These are phyloP conservation scores for Pseudogymnoascus destructans DNA, from an alignment of 2,329 filamentous ascomycete species.

Conservation along the genomic window DNA sequence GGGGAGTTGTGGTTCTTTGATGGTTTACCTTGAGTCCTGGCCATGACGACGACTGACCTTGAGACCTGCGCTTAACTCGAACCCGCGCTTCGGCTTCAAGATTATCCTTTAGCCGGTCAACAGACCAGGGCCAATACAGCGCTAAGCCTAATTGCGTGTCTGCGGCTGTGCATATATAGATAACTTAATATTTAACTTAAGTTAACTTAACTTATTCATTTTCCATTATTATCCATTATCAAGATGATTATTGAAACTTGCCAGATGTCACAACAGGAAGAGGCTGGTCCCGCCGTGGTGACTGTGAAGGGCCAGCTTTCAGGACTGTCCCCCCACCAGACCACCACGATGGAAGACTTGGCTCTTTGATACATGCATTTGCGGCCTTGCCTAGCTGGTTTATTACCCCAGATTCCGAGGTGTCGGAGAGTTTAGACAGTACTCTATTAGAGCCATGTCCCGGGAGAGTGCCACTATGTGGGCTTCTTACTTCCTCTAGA, in stretches of 20 bases:
- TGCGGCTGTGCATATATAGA: neutral
- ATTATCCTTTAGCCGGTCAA: neutral
- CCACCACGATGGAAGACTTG: neutral
- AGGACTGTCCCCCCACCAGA: neutral
- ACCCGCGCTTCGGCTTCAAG: neutral
- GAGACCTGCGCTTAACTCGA: neutral
- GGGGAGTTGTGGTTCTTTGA: neutral
- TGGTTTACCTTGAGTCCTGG: neutral
- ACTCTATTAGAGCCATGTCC: neutral
- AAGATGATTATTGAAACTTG: neutral
- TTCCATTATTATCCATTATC: conserved; percentile 16
- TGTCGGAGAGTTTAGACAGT: neutral
- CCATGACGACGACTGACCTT: conserved; percentile 1
- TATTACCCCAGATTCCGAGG: neutral
- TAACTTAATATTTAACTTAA: neutral
- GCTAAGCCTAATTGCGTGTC: neutral
- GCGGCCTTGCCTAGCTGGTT: neutral
- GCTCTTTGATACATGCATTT: too few relatives aligned
- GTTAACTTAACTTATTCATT: too few relatives aligned
- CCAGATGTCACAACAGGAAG: neutral
- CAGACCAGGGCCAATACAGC: neutral
- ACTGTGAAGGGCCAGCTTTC: neutral
- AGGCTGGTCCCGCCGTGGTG: neutral
- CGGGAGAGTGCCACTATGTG: neutral
- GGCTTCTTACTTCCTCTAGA: neutral